A percentile compares a stretch with the other conserved stretches of the same genome.
Conservation (phyloP, 306 rosid species). For the Myrica gale region DNA sequence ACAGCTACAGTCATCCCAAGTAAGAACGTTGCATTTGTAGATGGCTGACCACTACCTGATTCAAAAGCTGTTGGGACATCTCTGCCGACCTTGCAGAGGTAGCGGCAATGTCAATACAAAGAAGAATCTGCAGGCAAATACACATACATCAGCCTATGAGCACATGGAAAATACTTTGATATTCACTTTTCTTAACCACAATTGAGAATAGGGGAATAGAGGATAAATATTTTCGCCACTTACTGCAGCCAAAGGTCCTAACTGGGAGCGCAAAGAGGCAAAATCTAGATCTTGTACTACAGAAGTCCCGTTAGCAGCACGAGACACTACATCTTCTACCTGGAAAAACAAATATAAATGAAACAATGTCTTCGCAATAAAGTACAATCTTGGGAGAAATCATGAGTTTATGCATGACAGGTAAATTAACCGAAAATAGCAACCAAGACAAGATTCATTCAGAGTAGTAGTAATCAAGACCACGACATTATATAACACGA, state of each 20-base stretch:
- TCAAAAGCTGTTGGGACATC: slow-evolving; percentile 81
- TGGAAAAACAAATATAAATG: slow-evolving; percentile 29
- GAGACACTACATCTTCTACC: slow-evolving; percentile 88
- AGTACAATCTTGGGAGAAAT: not conserved
- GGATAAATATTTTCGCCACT: slow-evolving; percentile 36
- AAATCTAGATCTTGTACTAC: slow-evolving; percentile 76
- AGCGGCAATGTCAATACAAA: slow-evolving; percentile 87
- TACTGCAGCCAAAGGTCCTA: slow-evolving; percentile 91
- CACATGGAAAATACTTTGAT: slow-evolving; percentile 15
- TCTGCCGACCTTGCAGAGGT: slow-evolving; percentile 83
- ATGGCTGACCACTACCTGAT: slow-evolving; percentile 65
- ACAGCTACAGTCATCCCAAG: not conserved
- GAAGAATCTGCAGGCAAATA: slow-evolving; percentile 79
- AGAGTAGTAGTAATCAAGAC: not conserved
- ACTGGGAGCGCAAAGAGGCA: slow-evolving; percentile 77
- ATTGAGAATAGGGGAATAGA: slow-evolving; percentile 23
- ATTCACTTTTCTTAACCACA: slow-evolving; percentile 7
- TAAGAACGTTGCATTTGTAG: slow-evolving; percentile 4
- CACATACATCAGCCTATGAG: slow-evolving; percentile 37
- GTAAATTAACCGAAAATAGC: not conserved
- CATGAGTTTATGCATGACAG: not conserved
- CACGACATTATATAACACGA: not conserved
- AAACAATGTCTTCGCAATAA: not conserved
- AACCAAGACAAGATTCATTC: not conserved
- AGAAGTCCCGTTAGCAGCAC: slow-evolving; percentile 52